These are phyloP conservation scores for Udeniomyces megalosporus DNA, from an alignment of 768 basidiomycete species.

Conservation along the genomic window DNA sequence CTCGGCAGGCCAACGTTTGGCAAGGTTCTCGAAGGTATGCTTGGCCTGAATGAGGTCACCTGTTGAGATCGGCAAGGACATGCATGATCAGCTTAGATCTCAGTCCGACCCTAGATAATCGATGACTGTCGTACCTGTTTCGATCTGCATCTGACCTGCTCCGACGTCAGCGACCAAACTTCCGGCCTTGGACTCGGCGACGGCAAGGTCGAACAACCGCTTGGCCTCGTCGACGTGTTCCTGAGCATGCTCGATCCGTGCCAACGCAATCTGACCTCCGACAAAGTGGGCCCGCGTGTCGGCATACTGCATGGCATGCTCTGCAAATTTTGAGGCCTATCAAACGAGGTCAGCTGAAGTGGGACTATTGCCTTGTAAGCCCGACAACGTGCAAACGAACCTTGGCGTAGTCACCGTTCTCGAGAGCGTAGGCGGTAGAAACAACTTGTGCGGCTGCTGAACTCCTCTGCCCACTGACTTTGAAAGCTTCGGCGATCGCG, in stretches of 20 bases:
- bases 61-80: not conserved
- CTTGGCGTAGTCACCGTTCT: slow-evolving; percentile 47
- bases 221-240: slow-evolving; percentile 47
- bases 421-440: slow-evolving; percentile 53
- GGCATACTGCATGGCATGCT: slow-evolving; percentile 82
- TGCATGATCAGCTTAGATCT: too few species aligned
- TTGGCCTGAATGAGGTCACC: slow-evolving; percentile 16
- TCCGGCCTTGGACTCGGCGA: slow-evolving; percentile 45
- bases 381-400: slow-evolving; percentile 31
- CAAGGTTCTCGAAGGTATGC: slow-evolving; percentile 28
- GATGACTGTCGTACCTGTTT: slow-evolving; percentile 1
- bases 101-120: too few species aligned
- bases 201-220: slow-evolving; percentile 48
- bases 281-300: slow-evolving; percentile 56
- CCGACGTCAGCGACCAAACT: slow-evolving; percentile 55
- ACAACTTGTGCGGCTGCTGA: slow-evolving; percentile 71
- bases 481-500: slow-evolving; percentile 52
- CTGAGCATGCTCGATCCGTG: slow-evolving; percentile 59
- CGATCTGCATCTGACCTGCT: slow-evolving; percentile 67
- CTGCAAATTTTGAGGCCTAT: slow-evolving; percentile 80
- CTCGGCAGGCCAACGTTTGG: slow-evolving; percentile 33
- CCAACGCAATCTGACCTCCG: slow-evolving; percentile 72
- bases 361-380: too few species aligned
- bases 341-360: not conserved
- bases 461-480: slow-evolving; percentile 35